phyloP scores from a whole-genome alignment of 2,329 filamentous ascomycete genomes.

The Boeremia lycopersici region DNA sequence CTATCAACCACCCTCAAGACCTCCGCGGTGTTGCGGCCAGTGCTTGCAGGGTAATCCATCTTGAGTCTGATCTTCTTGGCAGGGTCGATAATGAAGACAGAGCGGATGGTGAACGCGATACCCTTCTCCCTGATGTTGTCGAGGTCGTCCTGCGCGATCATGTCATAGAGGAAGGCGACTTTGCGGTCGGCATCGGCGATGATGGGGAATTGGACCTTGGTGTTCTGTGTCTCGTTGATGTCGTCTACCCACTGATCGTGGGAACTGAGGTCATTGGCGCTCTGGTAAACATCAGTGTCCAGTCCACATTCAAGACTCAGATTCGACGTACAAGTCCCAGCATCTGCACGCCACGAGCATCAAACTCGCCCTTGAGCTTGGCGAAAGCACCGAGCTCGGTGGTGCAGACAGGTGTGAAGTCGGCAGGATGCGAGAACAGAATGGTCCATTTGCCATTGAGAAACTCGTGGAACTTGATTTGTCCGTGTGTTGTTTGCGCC shows the following conservation, averaged over 20 bases:
- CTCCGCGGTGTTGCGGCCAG: constrained; percentile 68
- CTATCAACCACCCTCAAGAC: constrained; percentile 64
- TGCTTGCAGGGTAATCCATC: constrained; percentile 90
- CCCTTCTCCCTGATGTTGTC: constrained; percentile 61
- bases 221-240: constrained; percentile 56
- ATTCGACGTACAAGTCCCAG: constrained; percentile 69
- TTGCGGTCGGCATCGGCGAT: constrained; percentile 57
- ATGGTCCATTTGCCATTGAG: constrained; percentile 80
- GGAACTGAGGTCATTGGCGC: constrained; percentile 80
- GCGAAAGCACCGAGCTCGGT: constrained; percentile 94
- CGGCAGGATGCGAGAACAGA: constrained; percentile 82
- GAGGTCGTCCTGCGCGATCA: constrained; percentile 59
- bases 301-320: not conserved
- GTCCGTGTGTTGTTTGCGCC: constrained; percentile 77
- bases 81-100: constrained; percentile 93
- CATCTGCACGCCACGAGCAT: constrained; percentile 85
- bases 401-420: constrained; percentile 95
- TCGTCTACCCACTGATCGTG: constrained; percentile 92
- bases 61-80: constrained; percentile 92
- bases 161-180: constrained; percentile 57
- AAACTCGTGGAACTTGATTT: constrained; percentile 70
- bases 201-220: constrained; percentile 56
- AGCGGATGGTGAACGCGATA: constrained; percentile 91
- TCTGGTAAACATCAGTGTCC: constrained; percentile 41
- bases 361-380: constrained; percentile 86